Conservation (phyloP, 495 filamentous ascomycete species). For the Lasiosphaeria miniovina region DNA sequence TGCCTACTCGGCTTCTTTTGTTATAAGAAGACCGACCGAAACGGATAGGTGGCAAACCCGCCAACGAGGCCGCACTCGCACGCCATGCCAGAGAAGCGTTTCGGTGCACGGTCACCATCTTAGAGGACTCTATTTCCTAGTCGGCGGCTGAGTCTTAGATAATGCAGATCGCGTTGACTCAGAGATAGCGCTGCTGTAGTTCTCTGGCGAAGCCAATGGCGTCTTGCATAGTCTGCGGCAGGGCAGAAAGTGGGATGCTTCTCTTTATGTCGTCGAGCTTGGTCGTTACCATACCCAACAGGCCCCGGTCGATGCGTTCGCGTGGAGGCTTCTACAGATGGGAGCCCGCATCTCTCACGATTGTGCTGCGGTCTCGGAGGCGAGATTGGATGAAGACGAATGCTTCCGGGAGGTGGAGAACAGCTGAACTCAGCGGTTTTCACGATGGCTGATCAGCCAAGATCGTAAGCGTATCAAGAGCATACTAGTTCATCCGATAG, state of each 20-base stretch:
- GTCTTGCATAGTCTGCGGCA: constrained; percentile 10
- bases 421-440: not conserved
- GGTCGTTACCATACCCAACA: not conserved
- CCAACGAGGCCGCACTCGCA: too few species aligned
- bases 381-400: constrained; percentile 7
- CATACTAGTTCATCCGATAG: too few species aligned
- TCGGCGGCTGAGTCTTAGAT: constrained; percentile 8
- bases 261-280: not conserved
- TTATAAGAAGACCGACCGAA: too few species aligned
- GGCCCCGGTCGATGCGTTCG: not conserved
- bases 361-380: not conserved
- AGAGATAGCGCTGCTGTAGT: constrained; percentile 2
- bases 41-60: too few species aligned
- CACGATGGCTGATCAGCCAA: not conserved
- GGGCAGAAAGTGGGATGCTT: not conserved
- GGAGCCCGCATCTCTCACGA: constrained; percentile 1
- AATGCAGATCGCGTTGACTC: constrained; percentile 10
- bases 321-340: not conserved
- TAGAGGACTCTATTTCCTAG: constrained; percentile 12
- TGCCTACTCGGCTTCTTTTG: too few species aligned
- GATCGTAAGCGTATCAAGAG: too few species aligned
- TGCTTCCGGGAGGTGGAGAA: not conserved
- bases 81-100: constrained; percentile 8
- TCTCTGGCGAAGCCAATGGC: not conserved
- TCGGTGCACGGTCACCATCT: constrained; percentile 15